These are phyloP conservation scores for Tolypocladium tundrense DNA, from an alignment of 2,329 filamentous ascomycete genomes.

Conservation along the genomic window DNA sequence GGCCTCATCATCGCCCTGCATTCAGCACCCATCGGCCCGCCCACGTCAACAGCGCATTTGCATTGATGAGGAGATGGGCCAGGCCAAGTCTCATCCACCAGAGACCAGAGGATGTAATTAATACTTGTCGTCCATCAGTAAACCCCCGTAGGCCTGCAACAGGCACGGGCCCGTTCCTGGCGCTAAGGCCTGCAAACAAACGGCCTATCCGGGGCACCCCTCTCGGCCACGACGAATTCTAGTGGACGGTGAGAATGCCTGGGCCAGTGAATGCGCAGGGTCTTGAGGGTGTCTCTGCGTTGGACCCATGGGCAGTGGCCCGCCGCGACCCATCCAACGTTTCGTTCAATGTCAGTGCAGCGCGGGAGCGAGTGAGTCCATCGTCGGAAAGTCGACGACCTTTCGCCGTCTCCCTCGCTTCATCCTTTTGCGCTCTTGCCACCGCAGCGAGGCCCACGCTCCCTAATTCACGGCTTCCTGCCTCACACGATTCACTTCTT, in stretches of 20 bases:
- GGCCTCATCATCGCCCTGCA: background rate
- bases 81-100: no score
- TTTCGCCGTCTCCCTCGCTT: background rate
- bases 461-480: background rate
- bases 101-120: no score
- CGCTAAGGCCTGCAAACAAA: background rate
- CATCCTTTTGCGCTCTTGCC: background rate
- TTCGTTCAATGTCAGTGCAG: background rate
- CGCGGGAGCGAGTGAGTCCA: background rate
- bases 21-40: background rate
- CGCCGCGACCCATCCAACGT: background rate
- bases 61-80: background rate
- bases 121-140: no score
- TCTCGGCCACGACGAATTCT: background rate
- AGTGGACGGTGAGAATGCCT: background rate
- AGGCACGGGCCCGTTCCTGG: background rate
- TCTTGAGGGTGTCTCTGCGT: no score
- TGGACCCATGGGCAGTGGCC: no score
- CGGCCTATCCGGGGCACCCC: background rate
- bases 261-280: no score
- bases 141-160: background rate
- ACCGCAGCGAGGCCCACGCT: slow-evolving; percentile 1
- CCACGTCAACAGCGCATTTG: background rate
- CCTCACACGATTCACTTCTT: slow-evolving; percentile 7
- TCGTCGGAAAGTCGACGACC: background rate